phyloP scores from a whole-genome alignment of 1,139 yeast genomes.

The Debaryomyces subglobosus region DNA sequence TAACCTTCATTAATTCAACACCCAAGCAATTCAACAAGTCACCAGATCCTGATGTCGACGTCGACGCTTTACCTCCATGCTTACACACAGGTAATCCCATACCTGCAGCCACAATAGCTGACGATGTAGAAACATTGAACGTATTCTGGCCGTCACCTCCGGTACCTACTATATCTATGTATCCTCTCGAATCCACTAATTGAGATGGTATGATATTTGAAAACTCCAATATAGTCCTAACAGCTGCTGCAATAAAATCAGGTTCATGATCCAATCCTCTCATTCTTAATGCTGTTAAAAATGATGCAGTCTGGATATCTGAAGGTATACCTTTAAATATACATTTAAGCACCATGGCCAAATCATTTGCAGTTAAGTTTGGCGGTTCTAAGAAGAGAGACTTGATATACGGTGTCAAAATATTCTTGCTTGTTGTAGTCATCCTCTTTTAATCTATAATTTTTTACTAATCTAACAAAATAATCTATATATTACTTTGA shows the following conservation, averaged over 20 bases:
- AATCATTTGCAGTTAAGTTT: conserved; percentile 60
- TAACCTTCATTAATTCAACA: conserved; percentile 72
- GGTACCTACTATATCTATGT: conserved; percentile 92
- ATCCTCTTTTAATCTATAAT: conserved; percentile 6
- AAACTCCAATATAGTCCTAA: conserved; percentile 63
- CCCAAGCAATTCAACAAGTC: conserved; percentile 80
- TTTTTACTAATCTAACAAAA: not conserved
- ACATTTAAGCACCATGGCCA: conserved; percentile 59
- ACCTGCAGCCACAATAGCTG: conserved; percentile 94
- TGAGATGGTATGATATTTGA: conserved; percentile 53
- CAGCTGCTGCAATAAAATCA: conserved; percentile 84
- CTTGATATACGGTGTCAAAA: conserved; percentile 65
- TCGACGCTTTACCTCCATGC: conserved; percentile 97
- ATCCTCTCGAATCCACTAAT: conserved; percentile 53
- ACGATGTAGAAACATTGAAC: conserved; percentile 91
- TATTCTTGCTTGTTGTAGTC: conserved; percentile 25
- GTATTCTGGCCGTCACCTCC: conserved; percentile 99
- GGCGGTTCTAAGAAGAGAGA: conserved; percentile 62
- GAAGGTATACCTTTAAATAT: conserved; percentile 63
- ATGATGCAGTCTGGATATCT: conserved; percentile 76
- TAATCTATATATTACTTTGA: not conserved
- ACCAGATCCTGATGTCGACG: conserved; percentile 92
- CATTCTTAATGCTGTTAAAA: conserved; percentile 73
- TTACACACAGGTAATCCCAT: conserved; percentile 80
- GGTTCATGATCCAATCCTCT: conserved; percentile 83